phyloP scores from a whole-genome alignment of 495 filamentous ascomycete genomes.

The Hypoxylon fragiforme region DNA sequence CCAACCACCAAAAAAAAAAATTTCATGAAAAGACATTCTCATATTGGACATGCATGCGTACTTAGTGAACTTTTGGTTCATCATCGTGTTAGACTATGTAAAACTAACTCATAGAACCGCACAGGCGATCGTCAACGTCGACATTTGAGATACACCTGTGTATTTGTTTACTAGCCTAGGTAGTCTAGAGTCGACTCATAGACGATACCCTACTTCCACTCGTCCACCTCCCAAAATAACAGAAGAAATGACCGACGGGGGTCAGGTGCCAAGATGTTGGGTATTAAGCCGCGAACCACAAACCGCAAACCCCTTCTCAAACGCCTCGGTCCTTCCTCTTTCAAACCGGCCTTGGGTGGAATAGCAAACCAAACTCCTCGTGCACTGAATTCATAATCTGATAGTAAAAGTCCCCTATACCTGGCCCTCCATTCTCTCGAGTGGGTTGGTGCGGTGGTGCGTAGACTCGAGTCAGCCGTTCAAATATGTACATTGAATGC shows the following conservation, averaged over 20 bases:
- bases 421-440: conserved; percentile 12
- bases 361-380: conserved; percentile 29
- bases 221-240: conserved; percentile 12
- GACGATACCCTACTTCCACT: conserved; percentile 4
- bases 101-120: conserved; percentile 15
- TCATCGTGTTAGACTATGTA: conserved; percentile 25
- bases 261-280: conserved; percentile 20
- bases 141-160: conserved; percentile 4
- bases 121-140: conserved; percentile 16
- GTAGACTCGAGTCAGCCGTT: conserved; percentile 27
- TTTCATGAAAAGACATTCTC: conserved; percentile 8
- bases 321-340: conserved; percentile 30
- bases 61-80: conserved; percentile 7
- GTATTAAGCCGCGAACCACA: conserved; percentile 28
- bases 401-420: conserved; percentile 23
- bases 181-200: conserved; percentile 18
- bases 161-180: background rate
- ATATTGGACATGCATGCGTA: conserved; percentile 7
- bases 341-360: conserved; percentile 19
- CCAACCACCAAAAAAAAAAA: no score
- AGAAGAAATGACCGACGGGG: conserved; percentile 30
- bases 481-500: conserved; percentile 42
- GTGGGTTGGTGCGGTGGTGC: conserved; percentile 26
- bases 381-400: conserved; percentile 25
- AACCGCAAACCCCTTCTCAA: conserved; percentile 24